phyloP scores from a whole-genome alignment of 306 rosid species.

The Cucurbita ficifolia region DNA sequence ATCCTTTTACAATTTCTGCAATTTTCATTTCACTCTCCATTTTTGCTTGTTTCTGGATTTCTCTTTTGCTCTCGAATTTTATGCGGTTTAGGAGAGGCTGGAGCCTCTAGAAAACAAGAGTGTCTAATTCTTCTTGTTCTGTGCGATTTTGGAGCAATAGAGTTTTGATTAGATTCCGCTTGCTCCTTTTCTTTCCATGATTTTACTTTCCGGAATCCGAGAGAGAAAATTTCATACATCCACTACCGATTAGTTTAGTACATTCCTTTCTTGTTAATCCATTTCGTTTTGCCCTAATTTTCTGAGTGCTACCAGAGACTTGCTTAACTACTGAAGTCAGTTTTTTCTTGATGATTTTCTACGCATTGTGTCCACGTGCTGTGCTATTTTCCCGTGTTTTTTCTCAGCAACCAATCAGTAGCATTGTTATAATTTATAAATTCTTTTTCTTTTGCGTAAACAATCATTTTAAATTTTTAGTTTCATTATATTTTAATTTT shows the following conservation, averaged over 20 bases:
- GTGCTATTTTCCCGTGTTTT: not conserved
- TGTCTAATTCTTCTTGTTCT: not conserved
- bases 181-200: not conserved
- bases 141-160: not conserved
- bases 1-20: not conserved
- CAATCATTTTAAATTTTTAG: too few relatives aligned
- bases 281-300: not conserved
- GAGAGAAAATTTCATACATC: not conserved
- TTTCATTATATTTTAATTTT: too few relatives aligned
- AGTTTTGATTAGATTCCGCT: not conserved
- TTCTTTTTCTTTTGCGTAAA: too few relatives aligned
- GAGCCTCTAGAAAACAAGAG: not conserved
- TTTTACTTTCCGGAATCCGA: not conserved
- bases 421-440: not conserved
- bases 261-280: not conserved
- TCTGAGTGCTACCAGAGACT: not conserved
- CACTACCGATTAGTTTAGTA: too few relatives aligned
- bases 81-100: not conserved
- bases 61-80: not conserved
- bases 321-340: not conserved
- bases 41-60: too few relatives aligned
- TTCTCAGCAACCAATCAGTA: not conserved
- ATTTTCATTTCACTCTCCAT: not conserved
- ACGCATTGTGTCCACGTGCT: not conserved
- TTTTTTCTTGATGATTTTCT: not conserved